Conservation (phyloP, 805 yeast genomes). For the Myxozyma mucilagina region DNA sequence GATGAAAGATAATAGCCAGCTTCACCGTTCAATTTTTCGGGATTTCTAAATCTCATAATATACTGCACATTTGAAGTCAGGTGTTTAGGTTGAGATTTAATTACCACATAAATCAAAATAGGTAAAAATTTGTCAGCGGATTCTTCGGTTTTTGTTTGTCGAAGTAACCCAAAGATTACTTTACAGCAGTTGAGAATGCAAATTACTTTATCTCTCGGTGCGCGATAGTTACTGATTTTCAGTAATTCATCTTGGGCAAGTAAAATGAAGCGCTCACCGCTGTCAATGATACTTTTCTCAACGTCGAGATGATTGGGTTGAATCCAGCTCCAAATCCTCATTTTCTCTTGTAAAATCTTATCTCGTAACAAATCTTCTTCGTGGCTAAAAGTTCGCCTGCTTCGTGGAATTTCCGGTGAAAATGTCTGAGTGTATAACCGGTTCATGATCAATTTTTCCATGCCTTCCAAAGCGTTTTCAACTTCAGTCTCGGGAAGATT, state of each 20-base stretch:
- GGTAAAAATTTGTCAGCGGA: constrained; percentile 97
- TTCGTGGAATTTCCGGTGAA: constrained; percentile 65
- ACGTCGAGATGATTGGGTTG: constrained; percentile 77
- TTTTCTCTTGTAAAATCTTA: constrained; percentile 49
- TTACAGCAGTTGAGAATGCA: constrained; percentile 90
- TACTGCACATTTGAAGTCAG: constrained; percentile 79
- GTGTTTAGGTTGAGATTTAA: constrained; percentile 64
- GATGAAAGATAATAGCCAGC: constrained; percentile 88
- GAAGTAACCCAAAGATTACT: constrained; percentile 82
- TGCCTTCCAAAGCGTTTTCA: constrained; percentile 80
- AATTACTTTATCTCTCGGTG: constrained; percentile 92
- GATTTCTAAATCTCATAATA: constrained; percentile 79
- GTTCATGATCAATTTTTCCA: constrained; percentile 91
- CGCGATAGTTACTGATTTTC: constrained; percentile 78
- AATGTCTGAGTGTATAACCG: constrained; percentile 75
- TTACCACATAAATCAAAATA: constrained; percentile 70
- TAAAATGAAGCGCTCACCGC: constrained; percentile 55
- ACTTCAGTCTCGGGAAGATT: constrained; percentile 59
- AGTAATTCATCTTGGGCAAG: constrained; percentile 73
- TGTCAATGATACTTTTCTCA: constrained; percentile 50
- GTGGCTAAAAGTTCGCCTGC: constrained; percentile 55
- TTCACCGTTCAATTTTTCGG: constrained; percentile 79
- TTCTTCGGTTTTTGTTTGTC: constrained; percentile 65
- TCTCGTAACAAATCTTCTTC: constrained; percentile 66
- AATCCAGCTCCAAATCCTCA: constrained; percentile 69